Evolutionary conservation across 495 filamentous ascomycete genomes (phyloP).

Genomic region (Schizothecium vesticola): DNA sequence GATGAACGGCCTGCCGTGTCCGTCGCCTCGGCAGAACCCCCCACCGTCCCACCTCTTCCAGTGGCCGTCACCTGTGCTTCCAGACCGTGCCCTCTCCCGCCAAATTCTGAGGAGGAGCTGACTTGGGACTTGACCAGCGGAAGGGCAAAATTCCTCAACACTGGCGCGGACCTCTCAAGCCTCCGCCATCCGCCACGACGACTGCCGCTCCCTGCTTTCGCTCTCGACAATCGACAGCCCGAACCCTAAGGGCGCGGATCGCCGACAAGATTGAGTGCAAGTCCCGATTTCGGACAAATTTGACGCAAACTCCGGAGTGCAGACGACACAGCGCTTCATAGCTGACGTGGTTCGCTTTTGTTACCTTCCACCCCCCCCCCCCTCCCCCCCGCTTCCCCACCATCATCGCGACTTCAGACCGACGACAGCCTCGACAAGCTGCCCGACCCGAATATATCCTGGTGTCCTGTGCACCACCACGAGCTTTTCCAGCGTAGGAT

Average conservation of each 20-base stretch:
- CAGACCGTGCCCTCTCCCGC: constrained; percentile 7
- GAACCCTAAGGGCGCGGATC: not conserved
- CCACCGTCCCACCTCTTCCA: not conserved
- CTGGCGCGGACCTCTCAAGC: not conserved
- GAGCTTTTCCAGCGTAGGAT: not conserved
- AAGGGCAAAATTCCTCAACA: constrained; percentile 9
- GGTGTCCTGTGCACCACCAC: not conserved
- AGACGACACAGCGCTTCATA: not conserved
- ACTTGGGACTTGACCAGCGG: constrained; percentile 5
- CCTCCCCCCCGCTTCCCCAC: not conserved
- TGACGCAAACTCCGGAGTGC: not conserved
- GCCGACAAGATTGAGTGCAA: not conserved
- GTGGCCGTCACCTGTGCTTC: not conserved
- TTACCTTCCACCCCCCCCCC: not conserved
- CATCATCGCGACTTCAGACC: not conserved
- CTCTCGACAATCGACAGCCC: not conserved
- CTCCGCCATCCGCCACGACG: not conserved
- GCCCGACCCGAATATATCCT: not conserved
- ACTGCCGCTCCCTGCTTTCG: not conserved
- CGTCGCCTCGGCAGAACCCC: not conserved
- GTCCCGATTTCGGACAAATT: not conserved
- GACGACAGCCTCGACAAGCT: not conserved
- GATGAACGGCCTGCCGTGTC: not conserved
- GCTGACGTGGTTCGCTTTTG: not conserved
- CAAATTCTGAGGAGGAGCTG: constrained; percentile 5